phyloP scores from a whole-genome alignment of 1,284 basidiomycete genomes.

The Pterula multifida region DNA sequence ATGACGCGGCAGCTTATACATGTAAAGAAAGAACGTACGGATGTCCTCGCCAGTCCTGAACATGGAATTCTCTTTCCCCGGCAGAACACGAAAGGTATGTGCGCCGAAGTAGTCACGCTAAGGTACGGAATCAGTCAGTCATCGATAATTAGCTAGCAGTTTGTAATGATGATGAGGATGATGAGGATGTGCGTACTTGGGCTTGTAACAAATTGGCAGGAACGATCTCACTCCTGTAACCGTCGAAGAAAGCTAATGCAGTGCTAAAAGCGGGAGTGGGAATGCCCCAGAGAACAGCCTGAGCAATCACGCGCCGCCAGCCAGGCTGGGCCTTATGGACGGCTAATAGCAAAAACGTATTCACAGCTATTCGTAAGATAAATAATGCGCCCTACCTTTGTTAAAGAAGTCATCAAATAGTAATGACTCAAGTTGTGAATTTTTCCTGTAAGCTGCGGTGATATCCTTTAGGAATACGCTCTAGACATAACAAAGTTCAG shows the following conservation, averaged over 20 bases:
- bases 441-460: slow-evolving; percentile 86
- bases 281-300: slow-evolving; percentile 96
- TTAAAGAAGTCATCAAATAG: slow-evolving; percentile 98
- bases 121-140: slow-evolving; percentile 25
- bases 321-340: slow-evolving; percentile 93
- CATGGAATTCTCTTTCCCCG: slow-evolving; percentile 78
- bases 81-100: slow-evolving; percentile 88
- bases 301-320: slow-evolving; percentile 95
- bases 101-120: slow-evolving; percentile 91
- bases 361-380: slow-evolving; percentile 1
- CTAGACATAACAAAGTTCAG: slow-evolving; percentile 19
- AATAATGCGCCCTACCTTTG: slow-evolving; percentile 46
- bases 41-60: slow-evolving; percentile 80
- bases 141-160: slow-evolving; percentile 1
- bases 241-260: slow-evolving; percentile 98
- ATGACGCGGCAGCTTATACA: no score
- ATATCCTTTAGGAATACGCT: slow-evolving; percentile 94
- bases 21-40: slow-evolving; percentile 45
- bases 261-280: slow-evolving; percentile 94
- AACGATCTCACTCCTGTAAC: slow-evolving; percentile 85
- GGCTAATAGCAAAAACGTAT: slow-evolving; percentile 29
- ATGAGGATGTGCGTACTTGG: slow-evolving; percentile 38
- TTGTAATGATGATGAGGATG: neutral
- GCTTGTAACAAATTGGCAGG: slow-evolving; percentile 94
- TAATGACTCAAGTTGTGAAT: slow-evolving; percentile 80